Percentiles rank a stretch among this genome's conserved stretches.
Conservation (phyloP, 2,329 filamentous ascomycete genomes). For the Ceratocystis destructans region DNA sequence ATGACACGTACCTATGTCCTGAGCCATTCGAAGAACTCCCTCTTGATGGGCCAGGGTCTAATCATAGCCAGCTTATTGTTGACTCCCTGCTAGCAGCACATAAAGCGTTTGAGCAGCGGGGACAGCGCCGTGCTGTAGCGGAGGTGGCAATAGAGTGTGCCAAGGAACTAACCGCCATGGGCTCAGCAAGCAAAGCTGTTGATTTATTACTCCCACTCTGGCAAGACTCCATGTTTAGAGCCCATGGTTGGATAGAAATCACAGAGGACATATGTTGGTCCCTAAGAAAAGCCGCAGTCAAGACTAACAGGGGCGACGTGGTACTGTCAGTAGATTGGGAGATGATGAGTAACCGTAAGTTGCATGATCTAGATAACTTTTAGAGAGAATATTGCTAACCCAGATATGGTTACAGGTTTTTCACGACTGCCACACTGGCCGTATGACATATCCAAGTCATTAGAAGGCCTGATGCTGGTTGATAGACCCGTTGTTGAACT, state of each 20-base stretch:
- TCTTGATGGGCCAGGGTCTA: conserved; percentile 35
- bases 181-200: conserved; percentile 41
- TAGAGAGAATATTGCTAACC: conserved; percentile 7
- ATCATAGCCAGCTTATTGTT: conserved; percentile 44
- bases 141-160: conserved; percentile 46
- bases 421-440: conserved; percentile 42
- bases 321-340: conserved; percentile 53
- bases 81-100: conserved; percentile 38
- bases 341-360: conserved; percentile 44
- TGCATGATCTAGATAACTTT: background rate
- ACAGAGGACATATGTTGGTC: conserved; percentile 48
- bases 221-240: conserved; percentile 42
- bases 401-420: conserved; percentile 33
- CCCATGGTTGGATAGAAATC: conserved; percentile 46
- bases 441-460: conserved; percentile 45
- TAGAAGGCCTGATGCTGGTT: conserved; percentile 35
- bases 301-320: conserved; percentile 39
- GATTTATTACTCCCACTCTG: conserved; percentile 43
- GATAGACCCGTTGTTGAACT: conserved; percentile 38
- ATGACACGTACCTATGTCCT: conserved; percentile 54
- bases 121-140: conserved; percentile 39
- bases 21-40: conserved; percentile 44
- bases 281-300: conserved; percentile 42
- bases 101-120: conserved; percentile 39
- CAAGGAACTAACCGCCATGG: conserved; percentile 38